phyloP scores from a whole-genome alignment of 306 rosid genomes.

The Rubus parviflorus region DNA sequence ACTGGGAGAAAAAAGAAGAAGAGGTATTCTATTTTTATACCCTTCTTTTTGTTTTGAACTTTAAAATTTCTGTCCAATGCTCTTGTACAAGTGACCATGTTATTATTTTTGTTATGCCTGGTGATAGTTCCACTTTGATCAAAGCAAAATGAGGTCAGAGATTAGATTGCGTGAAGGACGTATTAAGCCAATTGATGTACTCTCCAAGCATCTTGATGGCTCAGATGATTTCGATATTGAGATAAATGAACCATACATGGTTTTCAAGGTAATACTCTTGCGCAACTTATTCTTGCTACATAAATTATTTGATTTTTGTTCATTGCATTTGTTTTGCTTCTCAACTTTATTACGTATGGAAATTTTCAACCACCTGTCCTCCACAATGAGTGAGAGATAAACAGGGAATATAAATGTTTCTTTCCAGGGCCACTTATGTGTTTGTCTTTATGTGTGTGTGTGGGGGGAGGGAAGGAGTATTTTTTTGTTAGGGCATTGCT shows the following conservation, averaged over 20 bases:
- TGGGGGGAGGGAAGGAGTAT: neutral
- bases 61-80: slow-evolving; percentile 12
- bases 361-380: neutral
- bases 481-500: neutral
- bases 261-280: slow-evolving; percentile 67
- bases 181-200: slow-evolving; percentile 83
- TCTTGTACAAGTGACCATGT: neutral
- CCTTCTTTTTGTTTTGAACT: neutral
- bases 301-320: neutral
- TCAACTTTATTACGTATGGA: neutral
- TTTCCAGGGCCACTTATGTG: neutral
- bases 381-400: neutral
- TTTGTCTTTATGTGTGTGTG: neutral
- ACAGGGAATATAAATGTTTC: neutral
- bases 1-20: slow-evolving; percentile 98
- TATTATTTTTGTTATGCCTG: slow-evolving; percentile 16
- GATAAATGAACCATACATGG: slow-evolving; percentile 89
- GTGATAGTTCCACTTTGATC: slow-evolving; percentile 89
- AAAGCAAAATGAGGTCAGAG: slow-evolving; percentile 96
- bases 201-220: slow-evolving; percentile 81
- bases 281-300: slow-evolving; percentile 3
- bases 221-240: slow-evolving; percentile 86
- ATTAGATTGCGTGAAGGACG: slow-evolving; percentile 99
- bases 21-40: slow-evolving; percentile 50
- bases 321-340: neutral